A percentile compares a stretch with the other conserved stretches of the same genome.
Evolutionary conservation across 2,329 filamentous ascomycete species (phyloP).

Genomic region (Claviceps monticola): DNA sequence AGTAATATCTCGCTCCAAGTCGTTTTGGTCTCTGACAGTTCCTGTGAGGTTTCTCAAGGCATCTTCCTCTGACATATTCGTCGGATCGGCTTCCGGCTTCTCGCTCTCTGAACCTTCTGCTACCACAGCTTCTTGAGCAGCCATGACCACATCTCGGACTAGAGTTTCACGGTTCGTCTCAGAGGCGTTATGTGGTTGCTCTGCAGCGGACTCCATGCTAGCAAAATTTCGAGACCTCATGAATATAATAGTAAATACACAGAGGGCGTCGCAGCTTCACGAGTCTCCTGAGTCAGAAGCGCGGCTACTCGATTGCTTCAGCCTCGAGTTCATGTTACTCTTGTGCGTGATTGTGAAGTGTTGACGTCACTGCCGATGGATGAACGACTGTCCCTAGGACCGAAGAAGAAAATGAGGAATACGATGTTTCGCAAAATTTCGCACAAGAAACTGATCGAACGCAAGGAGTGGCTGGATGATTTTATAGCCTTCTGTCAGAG

Average conservation of each 20-base stretch:
- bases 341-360: background rate
- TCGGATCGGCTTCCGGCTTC: slow-evolving; percentile 11
- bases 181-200: slow-evolving; percentile 9
- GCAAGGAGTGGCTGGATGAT: background rate
- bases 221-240: background rate
- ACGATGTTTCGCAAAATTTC: background rate
- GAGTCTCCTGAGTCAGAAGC: background rate
- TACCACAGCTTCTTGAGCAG: slow-evolving; percentile 13
- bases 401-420: background rate
- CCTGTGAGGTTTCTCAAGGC: slow-evolving; percentile 50
- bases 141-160: slow-evolving; percentile 17
- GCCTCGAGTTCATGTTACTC: background rate
- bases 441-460: no score
- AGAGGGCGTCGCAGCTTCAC: background rate
- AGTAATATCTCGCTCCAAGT: slow-evolving; percentile 76
- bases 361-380: background rate
- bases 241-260: background rate
- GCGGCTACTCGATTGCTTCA: background rate
- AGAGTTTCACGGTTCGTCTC: slow-evolving; percentile 14
- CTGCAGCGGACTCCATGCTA: slow-evolving; percentile 15
- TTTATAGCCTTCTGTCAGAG: background rate
- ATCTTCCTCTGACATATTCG: slow-evolving; percentile 40
- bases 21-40: slow-evolving; percentile 71
- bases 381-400: background rate
- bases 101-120: slow-evolving; percentile 1